Base-by-base conservation (phyloP, 768 basidiomycete species). In the Boletus sp. region DNA sequence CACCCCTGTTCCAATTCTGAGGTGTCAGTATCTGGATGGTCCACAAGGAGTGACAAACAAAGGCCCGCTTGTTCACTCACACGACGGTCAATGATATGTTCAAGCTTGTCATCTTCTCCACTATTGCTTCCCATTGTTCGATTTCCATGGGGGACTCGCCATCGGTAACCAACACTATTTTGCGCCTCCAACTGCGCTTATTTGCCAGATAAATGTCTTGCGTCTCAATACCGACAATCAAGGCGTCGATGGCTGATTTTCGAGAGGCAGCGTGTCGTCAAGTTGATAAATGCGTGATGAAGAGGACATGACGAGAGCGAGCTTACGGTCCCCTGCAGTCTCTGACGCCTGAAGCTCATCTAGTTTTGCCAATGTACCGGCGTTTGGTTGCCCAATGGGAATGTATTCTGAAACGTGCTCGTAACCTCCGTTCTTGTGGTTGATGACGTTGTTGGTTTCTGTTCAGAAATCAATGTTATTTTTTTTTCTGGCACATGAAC, bases 121-220 rank as follows among this genome's bases (percentile, higher is more conserved):
- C 81, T 1, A 84, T 89, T 0, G 73, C 76, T 62, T 91, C 84
- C 87, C 90, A 92, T 59, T 90, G 83, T 63, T 89, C 87, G 4
- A 85, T 65, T 64, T 90, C 85, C 54, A 90, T 83, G 4, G 83
- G 83, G 37, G 77, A 83, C 72, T 90, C 85, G 62, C 88, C 95
- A 64, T 98, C 93, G 0, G 96, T 98, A 18, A 98, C 70, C 15
- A 98, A 64, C 37, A 89, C 79, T 3, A 96, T 77, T 74, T 89
- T 94, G 51, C 92, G 83, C 2, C 89, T 90, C 92, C 92, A 96
- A 1, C 86, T 83, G 64, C 82, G 83, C 73, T 92, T 97, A 20
- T 73, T 83, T 32, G 69, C 78, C 36, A 94, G 78, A 64, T 90
- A 83, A 1, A 72, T 65, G 35, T 81, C 78, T 64, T 98, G 88